Evolutionary conservation across 2,329 filamentous ascomycete genomes (phyloP).

Genomic region (Diaporthe citrichinensis): DNA sequence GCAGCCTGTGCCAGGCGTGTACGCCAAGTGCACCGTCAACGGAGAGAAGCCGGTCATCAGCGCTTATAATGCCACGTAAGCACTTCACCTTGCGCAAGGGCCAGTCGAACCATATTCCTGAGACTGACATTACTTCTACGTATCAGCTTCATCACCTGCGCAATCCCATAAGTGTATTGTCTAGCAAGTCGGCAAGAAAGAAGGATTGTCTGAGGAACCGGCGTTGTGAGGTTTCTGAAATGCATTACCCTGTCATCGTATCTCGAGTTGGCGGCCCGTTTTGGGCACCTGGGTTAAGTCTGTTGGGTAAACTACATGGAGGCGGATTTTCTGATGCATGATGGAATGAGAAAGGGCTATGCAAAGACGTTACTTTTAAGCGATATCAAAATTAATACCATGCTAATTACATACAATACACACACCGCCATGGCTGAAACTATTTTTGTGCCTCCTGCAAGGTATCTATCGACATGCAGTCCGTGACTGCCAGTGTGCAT

Average conservation of each 20-base stretch:
- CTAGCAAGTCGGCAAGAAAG: neutral
- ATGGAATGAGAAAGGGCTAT: neutral
- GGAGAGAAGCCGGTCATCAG: conserved; percentile 6
- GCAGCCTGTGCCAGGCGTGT: neutral
- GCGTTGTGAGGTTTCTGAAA: neutral
- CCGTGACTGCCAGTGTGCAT: neutral
- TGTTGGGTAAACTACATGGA: neutral
- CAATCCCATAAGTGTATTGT: neutral
- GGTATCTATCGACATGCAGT: too few species aligned
- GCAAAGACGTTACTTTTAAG: neutral
- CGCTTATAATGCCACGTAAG: conserved; percentile 2
- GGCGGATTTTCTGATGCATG: too few species aligned
- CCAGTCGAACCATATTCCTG: neutral
- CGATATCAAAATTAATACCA: neutral
- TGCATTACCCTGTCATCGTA: neutral
- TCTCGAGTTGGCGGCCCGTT: neutral
- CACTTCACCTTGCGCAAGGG: fast-evolving
- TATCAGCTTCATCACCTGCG: neutral
- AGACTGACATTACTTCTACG: neutral
- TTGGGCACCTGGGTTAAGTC: neutral
- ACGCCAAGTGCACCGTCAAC: conserved; percentile 17
- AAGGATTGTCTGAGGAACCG: neutral
- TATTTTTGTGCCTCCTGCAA: neutral
- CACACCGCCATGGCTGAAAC: neutral
- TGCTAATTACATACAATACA: neutral